Conservation (phyloP, 2,329 filamentous ascomycete species). For the Colletotrichum sp. region DNA sequence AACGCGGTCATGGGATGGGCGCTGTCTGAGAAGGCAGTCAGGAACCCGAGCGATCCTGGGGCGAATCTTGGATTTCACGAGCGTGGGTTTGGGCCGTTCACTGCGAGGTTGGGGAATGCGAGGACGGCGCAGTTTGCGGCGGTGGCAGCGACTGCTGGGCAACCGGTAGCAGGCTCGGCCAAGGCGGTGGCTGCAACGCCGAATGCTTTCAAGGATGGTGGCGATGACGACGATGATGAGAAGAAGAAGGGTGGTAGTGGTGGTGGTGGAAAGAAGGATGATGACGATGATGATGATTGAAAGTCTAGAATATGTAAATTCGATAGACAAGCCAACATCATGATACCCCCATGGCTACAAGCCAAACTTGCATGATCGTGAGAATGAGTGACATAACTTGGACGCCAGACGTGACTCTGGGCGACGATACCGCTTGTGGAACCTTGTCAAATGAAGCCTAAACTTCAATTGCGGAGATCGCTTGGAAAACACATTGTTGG, state of each 20-base stretch:
- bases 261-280: slow-evolving; percentile 29
- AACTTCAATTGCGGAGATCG: no score
- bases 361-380: not conserved
- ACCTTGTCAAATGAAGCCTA: no score
- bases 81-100: slow-evolving; percentile 32
- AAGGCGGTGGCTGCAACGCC: slow-evolving; percentile 20
- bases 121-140: slow-evolving; percentile 39
- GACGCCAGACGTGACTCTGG: no score
- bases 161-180: slow-evolving; percentile 29
- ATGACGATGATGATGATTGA: slow-evolving; percentile 22
- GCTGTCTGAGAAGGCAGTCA: slow-evolving; percentile 27
- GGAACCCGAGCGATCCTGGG: slow-evolving; percentile 26
- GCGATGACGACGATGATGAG: slow-evolving; percentile 14
- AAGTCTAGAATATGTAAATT: not conserved
- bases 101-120: slow-evolving; percentile 35
- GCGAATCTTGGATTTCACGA: slow-evolving; percentile 35
- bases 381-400: no score
- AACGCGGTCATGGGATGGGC: slow-evolving; percentile 41
- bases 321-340: not conserved
- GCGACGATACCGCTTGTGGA: no score
- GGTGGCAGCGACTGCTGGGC: slow-evolving; percentile 44
- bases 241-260: not conserved
- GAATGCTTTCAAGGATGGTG: slow-evolving; percentile 22
- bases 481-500: no score
- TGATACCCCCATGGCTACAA: not conserved